Conservation (phyloP, 768 basidiomycete genomes). For the Suillus bovinus region DNA sequence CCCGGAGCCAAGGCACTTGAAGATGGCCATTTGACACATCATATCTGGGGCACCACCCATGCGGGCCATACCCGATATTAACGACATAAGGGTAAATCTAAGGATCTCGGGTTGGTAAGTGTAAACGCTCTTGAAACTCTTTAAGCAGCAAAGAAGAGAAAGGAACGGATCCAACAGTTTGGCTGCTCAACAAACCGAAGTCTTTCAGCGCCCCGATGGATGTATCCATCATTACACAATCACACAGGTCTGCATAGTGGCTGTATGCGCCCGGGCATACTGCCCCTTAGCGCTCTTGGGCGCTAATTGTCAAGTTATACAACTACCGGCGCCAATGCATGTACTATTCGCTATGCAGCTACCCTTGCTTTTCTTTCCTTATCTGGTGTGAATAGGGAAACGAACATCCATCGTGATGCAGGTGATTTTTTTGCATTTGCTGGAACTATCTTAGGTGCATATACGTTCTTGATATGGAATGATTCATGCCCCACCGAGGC, state of each 20-base stretch:
- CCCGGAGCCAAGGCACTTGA: too few relatives aligned
- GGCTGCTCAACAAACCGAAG: constrained; percentile 18
- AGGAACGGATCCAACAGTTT: neutral
- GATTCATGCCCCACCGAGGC: constrained; percentile 81
- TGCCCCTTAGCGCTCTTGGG: constrained; percentile 74
- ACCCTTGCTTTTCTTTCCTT: too few relatives aligned
- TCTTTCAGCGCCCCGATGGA: constrained; percentile 46
- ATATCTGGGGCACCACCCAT: too few relatives aligned
- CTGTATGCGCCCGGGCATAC: constrained; percentile 47
- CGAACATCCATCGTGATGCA: constrained; percentile 67
- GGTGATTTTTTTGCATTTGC: constrained; percentile 63
- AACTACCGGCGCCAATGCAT: constrained; percentile 67
- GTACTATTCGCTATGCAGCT: too few relatives aligned
- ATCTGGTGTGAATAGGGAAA: constrained; percentile 43
- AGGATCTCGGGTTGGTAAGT: too few relatives aligned
- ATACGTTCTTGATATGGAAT: constrained; percentile 76
- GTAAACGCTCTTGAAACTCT: neutral
- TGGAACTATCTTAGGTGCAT: constrained; percentile 78
- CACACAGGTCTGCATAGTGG: constrained; percentile 56
- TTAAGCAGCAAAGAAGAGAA: neutral
- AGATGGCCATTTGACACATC: too few relatives aligned
- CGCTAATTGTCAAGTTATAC: constrained; percentile 67
- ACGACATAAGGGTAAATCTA: too few relatives aligned
- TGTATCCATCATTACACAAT: constrained; percentile 52
- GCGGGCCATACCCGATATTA: too few relatives aligned